Percentiles rank a stretch among this genome's conserved stretches.
Evolutionary conservation across 2,329 filamentous ascomycete genomes (phyloP).

Genomic region (Thielaviopsis euricoi): DNA sequence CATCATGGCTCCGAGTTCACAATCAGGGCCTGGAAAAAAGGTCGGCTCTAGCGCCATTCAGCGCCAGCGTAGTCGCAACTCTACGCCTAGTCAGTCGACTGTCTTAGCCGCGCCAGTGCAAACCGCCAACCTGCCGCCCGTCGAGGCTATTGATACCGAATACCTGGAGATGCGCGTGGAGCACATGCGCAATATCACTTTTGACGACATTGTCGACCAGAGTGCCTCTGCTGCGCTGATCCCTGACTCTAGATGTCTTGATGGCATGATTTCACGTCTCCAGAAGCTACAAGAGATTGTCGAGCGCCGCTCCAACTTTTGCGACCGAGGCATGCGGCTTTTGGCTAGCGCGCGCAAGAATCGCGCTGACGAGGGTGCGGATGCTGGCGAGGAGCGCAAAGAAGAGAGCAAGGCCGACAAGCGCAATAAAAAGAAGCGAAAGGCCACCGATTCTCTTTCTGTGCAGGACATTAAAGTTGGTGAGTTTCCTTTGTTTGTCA

Average conservation of each 20-base stretch:
- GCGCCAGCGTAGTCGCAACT: constrained; percentile 60
- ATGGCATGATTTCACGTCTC: constrained; percentile 46
- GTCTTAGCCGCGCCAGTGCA: constrained; percentile 16
- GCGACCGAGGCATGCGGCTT: constrained; percentile 58
- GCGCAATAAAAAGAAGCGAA: constrained; percentile 63
- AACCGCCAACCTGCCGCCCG: constrained; percentile 35
- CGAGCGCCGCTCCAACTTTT: constrained; percentile 48
- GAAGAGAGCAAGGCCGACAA: constrained; percentile 33
- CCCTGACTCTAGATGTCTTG: constrained; percentile 46
- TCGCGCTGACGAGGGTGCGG: constrained; percentile 33
- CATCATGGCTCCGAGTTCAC: constrained; percentile 40
- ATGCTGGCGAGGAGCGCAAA: constrained; percentile 30
- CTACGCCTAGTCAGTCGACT: constrained; percentile 45
- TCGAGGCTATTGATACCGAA: constrained; percentile 41
- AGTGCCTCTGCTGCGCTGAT: constrained; percentile 39
- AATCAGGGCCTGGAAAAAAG: constrained; percentile 52
- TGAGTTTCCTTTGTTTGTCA: constrained; percentile 14
- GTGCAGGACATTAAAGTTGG: constrained; percentile 32
- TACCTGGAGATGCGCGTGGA: constrained; percentile 50
- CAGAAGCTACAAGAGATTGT: constrained; percentile 49
- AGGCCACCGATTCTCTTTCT: constrained; percentile 44
- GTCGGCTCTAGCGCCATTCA: constrained; percentile 39
- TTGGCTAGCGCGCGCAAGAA: constrained; percentile 50
- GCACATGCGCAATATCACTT: constrained; percentile 40
- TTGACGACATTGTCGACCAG: constrained; percentile 55